Percentiles rank a stretch among this genome's conserved stretches.
Evolutionary conservation across 495 filamentous ascomycete genomes (phyloP).

Genomic region (Apiosordaria backusii): DNA sequence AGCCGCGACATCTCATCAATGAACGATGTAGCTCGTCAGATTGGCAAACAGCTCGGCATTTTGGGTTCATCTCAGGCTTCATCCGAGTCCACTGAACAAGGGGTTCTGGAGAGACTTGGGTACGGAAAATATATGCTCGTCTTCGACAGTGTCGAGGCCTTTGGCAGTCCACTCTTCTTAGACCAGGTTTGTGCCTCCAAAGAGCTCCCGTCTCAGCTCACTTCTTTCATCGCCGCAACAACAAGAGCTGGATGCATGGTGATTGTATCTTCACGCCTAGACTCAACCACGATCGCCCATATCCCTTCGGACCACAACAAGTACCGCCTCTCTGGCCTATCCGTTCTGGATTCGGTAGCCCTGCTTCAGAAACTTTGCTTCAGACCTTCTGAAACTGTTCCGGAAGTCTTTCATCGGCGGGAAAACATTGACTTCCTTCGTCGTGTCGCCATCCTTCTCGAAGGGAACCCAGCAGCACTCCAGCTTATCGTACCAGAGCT

Average conservation of each 20-base stretch:
- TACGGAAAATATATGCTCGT: slow-evolving; percentile 2
- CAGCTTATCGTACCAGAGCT: slow-evolving; percentile 5
- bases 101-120: neutral
- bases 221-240: neutral
- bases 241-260: neutral
- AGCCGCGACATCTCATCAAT: neutral
- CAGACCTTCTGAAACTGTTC: too few relatives aligned
- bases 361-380: slow-evolving; percentile 1
- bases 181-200: neutral
- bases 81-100: neutral
- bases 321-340: slow-evolving; percentile 1
- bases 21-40: neutral
- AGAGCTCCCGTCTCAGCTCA: neutral
- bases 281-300: slow-evolving; percentile 4
- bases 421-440: slow-evolving; percentile 6
- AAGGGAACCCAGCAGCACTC: slow-evolving; percentile 6
- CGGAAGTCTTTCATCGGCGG: neutral
- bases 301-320: neutral
- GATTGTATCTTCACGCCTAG: neutral
- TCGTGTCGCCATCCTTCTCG: neutral
- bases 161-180: neutral
- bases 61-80: too few relatives aligned
- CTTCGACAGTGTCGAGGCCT: slow-evolving; percentile 6
- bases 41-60: neutral
- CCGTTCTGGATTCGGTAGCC: neutral